Percentiles rank a stretch among this genome's conserved stretches.
phyloP scores from a whole-genome alignment of 2,329 filamentous ascomycete species.

The Gliomastix tumulicola region DNA sequence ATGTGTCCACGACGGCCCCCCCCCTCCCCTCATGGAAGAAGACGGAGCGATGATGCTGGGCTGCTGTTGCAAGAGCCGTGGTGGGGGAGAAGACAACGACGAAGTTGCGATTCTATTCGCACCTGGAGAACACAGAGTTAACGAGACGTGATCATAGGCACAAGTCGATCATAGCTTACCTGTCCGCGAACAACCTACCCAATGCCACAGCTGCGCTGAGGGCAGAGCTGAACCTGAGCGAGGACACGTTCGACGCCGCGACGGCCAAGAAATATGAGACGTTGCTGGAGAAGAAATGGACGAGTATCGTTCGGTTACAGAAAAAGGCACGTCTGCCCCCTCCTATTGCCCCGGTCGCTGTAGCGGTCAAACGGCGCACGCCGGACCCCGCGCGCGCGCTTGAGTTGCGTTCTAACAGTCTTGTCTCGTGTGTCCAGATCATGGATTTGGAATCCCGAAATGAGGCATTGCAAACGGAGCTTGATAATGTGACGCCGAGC shows the following conservation, averaged over 20 bases:
- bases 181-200: conserved; percentile 65
- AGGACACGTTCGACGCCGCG: conserved; percentile 64
- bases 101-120: too few relatives aligned
- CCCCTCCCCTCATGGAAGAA: too few relatives aligned
- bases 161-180: conserved; percentile 89
- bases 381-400: too few relatives aligned
- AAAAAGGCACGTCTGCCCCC: conserved; percentile 63
- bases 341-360: neutral
- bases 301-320: conserved; percentile 85
- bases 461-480: conserved; percentile 67
- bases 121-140: too few relatives aligned
- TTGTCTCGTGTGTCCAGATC: conserved; percentile 55
- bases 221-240: conserved; percentile 67
- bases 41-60: too few relatives aligned
- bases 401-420: too few relatives aligned
- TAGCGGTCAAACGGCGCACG: too few relatives aligned
- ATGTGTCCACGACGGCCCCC: too few relatives aligned
- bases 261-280: conserved; percentile 94
- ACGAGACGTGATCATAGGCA: conserved; percentile 61
- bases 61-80: too few relatives aligned
- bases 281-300: conserved; percentile 97
- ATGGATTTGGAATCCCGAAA: conserved; percentile 84
- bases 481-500: conserved; percentile 72
- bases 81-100: too few relatives aligned
- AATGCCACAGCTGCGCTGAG: conserved; percentile 66